Evolutionary conservation across 225 moss, liverwort and hornwort species (phyloP).

Genomic region (Antitrichia curtipendula): DNA sequence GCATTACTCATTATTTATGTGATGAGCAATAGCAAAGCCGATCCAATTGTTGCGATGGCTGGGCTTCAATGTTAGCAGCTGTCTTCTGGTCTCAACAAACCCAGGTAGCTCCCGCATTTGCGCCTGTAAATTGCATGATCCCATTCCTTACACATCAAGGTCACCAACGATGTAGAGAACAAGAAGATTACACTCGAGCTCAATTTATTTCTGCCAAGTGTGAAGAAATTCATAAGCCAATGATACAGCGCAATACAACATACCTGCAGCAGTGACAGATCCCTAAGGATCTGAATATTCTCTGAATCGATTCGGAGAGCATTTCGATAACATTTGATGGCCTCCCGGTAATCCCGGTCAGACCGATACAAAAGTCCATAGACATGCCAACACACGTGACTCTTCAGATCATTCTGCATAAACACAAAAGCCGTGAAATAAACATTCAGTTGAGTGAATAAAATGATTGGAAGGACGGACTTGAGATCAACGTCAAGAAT

Average conservation of each 20-base stretch:
- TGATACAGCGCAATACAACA: background rate
- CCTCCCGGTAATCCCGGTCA: slow-evolving; percentile 94
- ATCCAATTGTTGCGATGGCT: slow-evolving; percentile 99
- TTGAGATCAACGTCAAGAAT: background rate
- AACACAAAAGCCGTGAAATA: background rate
- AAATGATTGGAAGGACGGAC: background rate
- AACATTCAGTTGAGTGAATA: background rate
- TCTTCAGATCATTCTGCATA: slow-evolving; percentile 80
- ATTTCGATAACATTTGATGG: slow-evolving; percentile 89
- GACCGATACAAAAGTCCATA: slow-evolving; percentile 94
- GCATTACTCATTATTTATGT: slow-evolving; percentile 66
- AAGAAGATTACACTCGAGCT: background rate
- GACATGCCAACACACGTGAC: slow-evolving; percentile 99
- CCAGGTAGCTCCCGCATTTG: slow-evolving; percentile 98
- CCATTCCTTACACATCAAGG: background rate
- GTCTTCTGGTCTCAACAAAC: slow-evolving; percentile 97
- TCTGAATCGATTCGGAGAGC: slow-evolving; percentile 88
- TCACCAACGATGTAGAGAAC: background rate
- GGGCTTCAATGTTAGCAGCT: slow-evolving; percentile 84
- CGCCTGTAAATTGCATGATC: slow-evolving; percentile 35
- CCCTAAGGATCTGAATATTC: slow-evolving; percentile 94
- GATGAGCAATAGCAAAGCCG: slow-evolving; percentile 86
- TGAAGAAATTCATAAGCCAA: background rate
- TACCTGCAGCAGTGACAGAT: slow-evolving; percentile 83
- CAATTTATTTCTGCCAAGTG: background rate